Conservation (phyloP, 164 flowering plant species). For the Aristolochia californica region DNA sequence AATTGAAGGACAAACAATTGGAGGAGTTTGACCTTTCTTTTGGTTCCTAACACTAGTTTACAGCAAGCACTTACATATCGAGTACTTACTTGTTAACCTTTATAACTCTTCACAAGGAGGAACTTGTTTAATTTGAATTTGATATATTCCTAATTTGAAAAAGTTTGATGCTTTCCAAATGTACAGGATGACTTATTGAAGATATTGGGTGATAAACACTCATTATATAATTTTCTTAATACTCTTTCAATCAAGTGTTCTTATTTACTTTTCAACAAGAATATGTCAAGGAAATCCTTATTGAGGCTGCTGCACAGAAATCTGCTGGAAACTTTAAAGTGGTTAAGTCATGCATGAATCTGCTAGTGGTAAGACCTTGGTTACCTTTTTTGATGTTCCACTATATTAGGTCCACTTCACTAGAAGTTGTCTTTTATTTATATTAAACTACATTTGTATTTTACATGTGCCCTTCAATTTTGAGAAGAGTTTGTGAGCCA, state of each 20-base stretch:
- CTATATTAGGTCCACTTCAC: neutral
- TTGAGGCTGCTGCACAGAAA: conserved; percentile 42
- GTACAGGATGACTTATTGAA: conserved; percentile 81
- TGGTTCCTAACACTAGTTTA: conserved; percentile 57
- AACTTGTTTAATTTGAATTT: neutral
- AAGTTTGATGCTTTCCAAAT: neutral
- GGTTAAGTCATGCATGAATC: conserved; percentile 57
- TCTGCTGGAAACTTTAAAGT: conserved; percentile 39
- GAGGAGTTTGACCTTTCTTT: conserved; percentile 57
- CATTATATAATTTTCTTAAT: conserved; percentile 67
- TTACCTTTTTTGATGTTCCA: neutral
- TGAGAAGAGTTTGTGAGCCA: too few relatives aligned
- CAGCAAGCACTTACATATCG: conserved; percentile 40
- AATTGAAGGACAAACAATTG: conserved; percentile 77
- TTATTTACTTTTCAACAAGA: conserved; percentile 78
- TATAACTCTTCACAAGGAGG: neutral
- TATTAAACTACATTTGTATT: too few relatives aligned
- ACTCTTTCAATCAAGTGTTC: conserved; percentile 75
- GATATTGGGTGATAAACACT: conserved; percentile 76
- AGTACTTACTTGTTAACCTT: conserved; percentile 36
- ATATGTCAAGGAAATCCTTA: conserved; percentile 64
- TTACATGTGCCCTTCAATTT: too few relatives aligned
- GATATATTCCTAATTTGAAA: neutral
- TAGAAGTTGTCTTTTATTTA: too few relatives aligned
- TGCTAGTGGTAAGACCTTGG: conserved; percentile 58